Base-by-base conservation (phyloP, 164 flowering plant genomes). In the Santalum album region DNA sequence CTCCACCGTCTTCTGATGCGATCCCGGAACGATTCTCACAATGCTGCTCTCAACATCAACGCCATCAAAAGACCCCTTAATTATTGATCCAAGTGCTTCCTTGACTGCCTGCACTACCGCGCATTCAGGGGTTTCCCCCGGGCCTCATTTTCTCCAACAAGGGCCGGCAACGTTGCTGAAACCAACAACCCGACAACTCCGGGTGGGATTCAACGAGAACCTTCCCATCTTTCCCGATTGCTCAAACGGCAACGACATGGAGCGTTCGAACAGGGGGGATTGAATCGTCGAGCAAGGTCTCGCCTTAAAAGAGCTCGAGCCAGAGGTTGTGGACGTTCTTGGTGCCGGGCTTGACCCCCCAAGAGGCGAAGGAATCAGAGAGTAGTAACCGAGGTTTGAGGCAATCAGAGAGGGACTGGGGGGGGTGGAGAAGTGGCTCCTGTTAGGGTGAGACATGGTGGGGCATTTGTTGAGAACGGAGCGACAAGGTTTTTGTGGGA, bases 121-220 rank as follows among this genome's bases (percentile, higher is more conserved):
- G 11, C 49, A 65, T n/a, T 80, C 83, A 0, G 79, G 65, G 12
- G 72, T 62, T 68, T 92, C 99, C 0, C 69, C 34, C 68, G 1
- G 96, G 88, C 77, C 83, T 92, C 96, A 92, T 81, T 57, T 92
- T 92, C 79, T 92, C 98, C 24, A 96, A 86, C 32, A 92, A 69
- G 1, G 94, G 95, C 24, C 95, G 57, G 23, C 53, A 22, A 27
- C 98, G 68, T 1, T 65, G 16, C 44, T 96, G 61, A 39, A 76
- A 50, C 15, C 62, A 66, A 23, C 98, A 95, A 43, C 88, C 86
- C 0, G 95, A 82, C 25, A 92, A 50, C 50, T 86, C 85, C 59
- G 88, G 98, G 49, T 70, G 84, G 2, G 86, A 72, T 49, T 92
- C 99, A 12, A 92, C 12, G 25, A 92, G 77, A 42, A 72, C 7